Percentiles rank a stretch among this genome's conserved stretches.
Evolutionary conservation across 352 stramenopile genomes (phyloP).

Genomic region (Phytopythium aichiense): DNA sequence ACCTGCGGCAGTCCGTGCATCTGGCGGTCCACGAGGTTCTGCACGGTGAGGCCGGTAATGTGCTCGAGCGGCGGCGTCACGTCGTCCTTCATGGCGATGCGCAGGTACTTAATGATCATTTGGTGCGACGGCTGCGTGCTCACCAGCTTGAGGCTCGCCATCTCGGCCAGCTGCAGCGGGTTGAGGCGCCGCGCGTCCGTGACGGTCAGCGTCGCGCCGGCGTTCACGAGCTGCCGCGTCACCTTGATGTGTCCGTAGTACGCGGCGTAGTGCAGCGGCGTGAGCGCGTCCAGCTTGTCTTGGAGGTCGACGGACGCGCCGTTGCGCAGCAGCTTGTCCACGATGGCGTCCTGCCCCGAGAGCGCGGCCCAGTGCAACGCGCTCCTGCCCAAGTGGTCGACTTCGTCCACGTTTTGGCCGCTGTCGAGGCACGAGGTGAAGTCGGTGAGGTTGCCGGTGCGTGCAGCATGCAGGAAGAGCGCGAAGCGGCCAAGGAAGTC

Average conservation of each 20-base stretch:
- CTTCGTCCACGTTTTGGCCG: slow-evolving; percentile 57
- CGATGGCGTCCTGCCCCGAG: slow-evolving; percentile 50
- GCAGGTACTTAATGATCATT: slow-evolving; percentile 84
- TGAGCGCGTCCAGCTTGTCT: slow-evolving; percentile 50
- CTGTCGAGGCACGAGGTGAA: slow-evolving; percentile 55
- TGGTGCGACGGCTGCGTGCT: slow-evolving; percentile 81
- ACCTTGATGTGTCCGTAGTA: slow-evolving; percentile 79
- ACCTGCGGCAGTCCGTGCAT: slow-evolving; percentile 41
- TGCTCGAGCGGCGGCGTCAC: slow-evolving; percentile 75
- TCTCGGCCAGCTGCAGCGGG: slow-evolving; percentile 66
- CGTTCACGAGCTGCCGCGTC: slow-evolving; percentile 50
- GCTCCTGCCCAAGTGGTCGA: slow-evolving; percentile 54
- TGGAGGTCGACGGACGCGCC: slow-evolving; percentile 61
- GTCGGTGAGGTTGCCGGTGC: slow-evolving; percentile 36
- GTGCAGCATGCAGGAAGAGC: slow-evolving; percentile 58
- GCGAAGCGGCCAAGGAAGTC: slow-evolving; percentile 49
- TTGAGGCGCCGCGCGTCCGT: slow-evolving; percentile 64
- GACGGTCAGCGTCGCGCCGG: slow-evolving; percentile 44
- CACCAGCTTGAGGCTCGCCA: slow-evolving; percentile 65
- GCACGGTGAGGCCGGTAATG: slow-evolving; percentile 66
- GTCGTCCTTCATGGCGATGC: slow-evolving; percentile 67
- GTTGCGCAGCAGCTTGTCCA: slow-evolving; percentile 57
- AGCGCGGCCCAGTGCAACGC: slow-evolving; percentile 67
- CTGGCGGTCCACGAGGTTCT: slow-evolving; percentile 58
- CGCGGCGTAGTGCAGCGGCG: slow-evolving; percentile 65